A percentile compares a stretch with the other conserved stretches of the same genome.
These are phyloP conservation scores for Giardia duodenalis DNA, from an alignment of 208 protist genomes.

Conservation along the genomic window DNA sequence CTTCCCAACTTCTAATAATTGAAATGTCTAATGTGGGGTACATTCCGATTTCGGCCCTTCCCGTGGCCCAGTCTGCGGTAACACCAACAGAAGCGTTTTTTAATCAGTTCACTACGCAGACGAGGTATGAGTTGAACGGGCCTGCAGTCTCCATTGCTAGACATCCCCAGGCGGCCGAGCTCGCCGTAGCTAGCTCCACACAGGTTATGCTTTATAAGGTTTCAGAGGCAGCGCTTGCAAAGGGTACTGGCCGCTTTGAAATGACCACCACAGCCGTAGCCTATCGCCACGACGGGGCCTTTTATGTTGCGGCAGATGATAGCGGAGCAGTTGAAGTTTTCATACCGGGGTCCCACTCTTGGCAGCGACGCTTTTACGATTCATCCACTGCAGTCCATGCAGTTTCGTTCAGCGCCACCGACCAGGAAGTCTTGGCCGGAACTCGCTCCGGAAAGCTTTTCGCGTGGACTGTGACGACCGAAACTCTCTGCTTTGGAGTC, in stretches of 20 bases:
- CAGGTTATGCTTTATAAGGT: neutral
- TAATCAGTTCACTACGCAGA: neutral
- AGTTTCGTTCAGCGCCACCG: neutral
- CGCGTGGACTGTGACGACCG: neutral
- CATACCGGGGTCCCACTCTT: neutral
- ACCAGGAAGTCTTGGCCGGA: neutral
- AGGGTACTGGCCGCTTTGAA: neutral
- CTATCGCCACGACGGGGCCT: neutral
- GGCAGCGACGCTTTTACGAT: neutral
- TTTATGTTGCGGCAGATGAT: neutral
- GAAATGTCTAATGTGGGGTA: too few relatives aligned
- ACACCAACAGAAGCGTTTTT: neutral
- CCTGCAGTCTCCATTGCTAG: neutral
- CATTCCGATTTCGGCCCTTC: neutral
- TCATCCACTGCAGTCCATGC: neutral
- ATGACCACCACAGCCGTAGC: neutral
- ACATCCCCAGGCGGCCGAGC: neutral
- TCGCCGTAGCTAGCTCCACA: neutral
- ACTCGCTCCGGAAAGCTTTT: neutral
- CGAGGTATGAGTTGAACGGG: neutral
- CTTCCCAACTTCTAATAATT: too few relatives aligned
- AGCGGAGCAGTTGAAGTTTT: neutral
- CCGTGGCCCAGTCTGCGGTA: neutral
- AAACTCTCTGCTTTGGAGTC: neutral
- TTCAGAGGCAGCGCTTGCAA: neutral